Base-by-base conservation (phyloP, 1,284 basidiomycete species). In the Leccinum griseonigrum region DNA sequence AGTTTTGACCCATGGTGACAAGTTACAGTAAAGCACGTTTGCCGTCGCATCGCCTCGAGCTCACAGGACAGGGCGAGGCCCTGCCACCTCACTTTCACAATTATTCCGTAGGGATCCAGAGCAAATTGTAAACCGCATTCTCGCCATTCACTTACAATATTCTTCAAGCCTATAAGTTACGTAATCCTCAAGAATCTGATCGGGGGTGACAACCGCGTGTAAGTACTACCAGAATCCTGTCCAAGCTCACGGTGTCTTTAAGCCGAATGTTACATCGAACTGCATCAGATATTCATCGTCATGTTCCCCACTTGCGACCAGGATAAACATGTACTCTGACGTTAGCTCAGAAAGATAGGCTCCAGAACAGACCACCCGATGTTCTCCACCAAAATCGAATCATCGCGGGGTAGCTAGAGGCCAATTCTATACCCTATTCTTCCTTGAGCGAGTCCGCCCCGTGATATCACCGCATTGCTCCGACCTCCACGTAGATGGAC, bases 1-100 rank as follows among this genome's bases (percentile, higher is more conserved):
- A 68, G 66, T n/a, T 56, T 18, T 46, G 48, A 36, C 62, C 18
- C 11, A 11, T 18, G 3, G 22, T 26, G 22, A 22, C 46, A 48
- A 48, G 54, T 46, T 22, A 2, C 22, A 22, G 22, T 22, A 22
- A 22, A 13, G 13, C 43, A 56, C 34, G 50, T 56, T 51, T 28
- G 18, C 14, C 60, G 22, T 22, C 22, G 40, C 50, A 52, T 52
- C 28, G 50, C 63, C 40, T 31, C 60, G 14, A 38, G 7, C 11
- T 18, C 16, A n/a, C n/a, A 43, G 9, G n/a, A 14, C 43, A 13
- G 28, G 51, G 51, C n/a, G 43, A 18, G 10, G 18, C 10, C 26
- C 26, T 51, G 50, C 8, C 22, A 48, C 43, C 46, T 48, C 22
- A 11, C 46, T 48, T 22, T 48, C 46, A 22, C 22, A 7, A 22